These are phyloP conservation scores for Globisporangium uncinulatum DNA, from an alignment of 352 stramenopile species.

Conservation along the genomic window DNA sequence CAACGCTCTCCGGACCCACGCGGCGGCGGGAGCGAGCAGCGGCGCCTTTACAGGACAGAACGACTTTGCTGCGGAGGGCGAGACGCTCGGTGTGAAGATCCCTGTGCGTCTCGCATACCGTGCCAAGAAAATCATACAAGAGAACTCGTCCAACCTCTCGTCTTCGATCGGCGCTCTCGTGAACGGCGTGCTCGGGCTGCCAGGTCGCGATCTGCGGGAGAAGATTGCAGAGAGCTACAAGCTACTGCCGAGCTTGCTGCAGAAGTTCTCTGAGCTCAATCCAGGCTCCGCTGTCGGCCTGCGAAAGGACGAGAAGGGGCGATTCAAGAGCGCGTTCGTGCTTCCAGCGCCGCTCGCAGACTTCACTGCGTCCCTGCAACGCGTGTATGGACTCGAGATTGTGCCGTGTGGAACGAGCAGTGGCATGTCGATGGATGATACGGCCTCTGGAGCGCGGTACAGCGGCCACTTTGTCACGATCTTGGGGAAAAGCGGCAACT, in stretches of 20 bases:
- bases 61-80: slow-evolving; percentile 11
- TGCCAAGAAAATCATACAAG: slow-evolving; percentile 16
- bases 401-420: slow-evolving; percentile 33
- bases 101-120: slow-evolving; percentile 16
- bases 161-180: slow-evolving; percentile 66
- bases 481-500: slow-evolving; percentile 61
- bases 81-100: slow-evolving; percentile 18
- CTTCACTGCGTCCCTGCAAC: slow-evolving; percentile 47
- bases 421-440: slow-evolving; percentile 18
- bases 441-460: slow-evolving; percentile 18
- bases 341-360: slow-evolving; percentile 53
- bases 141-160: slow-evolving; percentile 45
- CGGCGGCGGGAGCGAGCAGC: slow-evolving; percentile 35
- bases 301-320: slow-evolving; percentile 49
- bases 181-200: slow-evolving; percentile 59
- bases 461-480: slow-evolving; percentile 55
- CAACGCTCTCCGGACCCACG: slow-evolving; percentile 67
- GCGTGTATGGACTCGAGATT: slow-evolving; percentile 68
- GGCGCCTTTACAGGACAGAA: slow-evolving; percentile 8
- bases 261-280: slow-evolving; percentile 72
- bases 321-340: slow-evolving; percentile 69
- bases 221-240: slow-evolving; percentile 81
- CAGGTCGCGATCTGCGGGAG: slow-evolving; percentile 63
- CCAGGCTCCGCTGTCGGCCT: slow-evolving; percentile 52
- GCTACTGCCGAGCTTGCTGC: slow-evolving; percentile 67